A percentile compares a stretch with the other conserved stretches of the same genome.
These are phyloP conservation scores for Ceratobasidium sp. DNA, from an alignment of 1,284 basidiomycete genomes.

Conservation along the genomic window DNA sequence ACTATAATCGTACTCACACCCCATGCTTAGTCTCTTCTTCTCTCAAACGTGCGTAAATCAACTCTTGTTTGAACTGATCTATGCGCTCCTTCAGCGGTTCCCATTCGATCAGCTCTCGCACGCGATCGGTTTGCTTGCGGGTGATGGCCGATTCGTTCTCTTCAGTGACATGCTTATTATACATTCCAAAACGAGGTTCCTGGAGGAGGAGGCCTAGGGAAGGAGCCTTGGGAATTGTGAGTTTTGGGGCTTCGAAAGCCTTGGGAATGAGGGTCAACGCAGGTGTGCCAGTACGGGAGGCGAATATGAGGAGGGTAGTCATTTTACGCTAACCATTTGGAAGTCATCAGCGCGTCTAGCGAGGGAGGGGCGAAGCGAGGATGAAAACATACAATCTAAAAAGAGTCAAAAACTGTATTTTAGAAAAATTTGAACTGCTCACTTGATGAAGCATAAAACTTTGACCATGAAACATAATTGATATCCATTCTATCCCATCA, in stretches of 20 bases:
- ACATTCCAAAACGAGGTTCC: conserved; percentile 59
- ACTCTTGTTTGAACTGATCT: conserved; percentile 83
- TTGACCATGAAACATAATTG: conserved; percentile 94
- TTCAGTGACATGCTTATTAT: conserved; percentile 52
- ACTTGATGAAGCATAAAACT: conserved; percentile 99
- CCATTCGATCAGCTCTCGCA: conserved; percentile 76
- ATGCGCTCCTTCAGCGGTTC: conserved; percentile 74
- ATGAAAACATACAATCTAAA: conserved; percentile 62
- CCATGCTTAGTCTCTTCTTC: conserved; percentile 84
- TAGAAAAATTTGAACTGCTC: conserved; percentile 46
- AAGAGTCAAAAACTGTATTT: neutral
- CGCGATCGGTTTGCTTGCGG: conserved; percentile 66
- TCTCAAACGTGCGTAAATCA: conserved; percentile 89
- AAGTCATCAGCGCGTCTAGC: neutral
- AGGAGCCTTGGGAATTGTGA: conserved; percentile 96
- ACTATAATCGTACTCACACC: conserved; percentile 70
- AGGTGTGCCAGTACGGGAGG: conserved; percentile 82
- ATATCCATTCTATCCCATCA: conserved; percentile 95
- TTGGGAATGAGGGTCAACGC: conserved; percentile 54
- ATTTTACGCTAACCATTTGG: conserved; percentile 86
- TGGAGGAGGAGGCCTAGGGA: conserved; percentile 95
- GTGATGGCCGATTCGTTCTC: conserved; percentile 58
- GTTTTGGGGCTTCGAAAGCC: conserved; percentile 75
- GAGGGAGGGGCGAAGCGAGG: too few relatives aligned
- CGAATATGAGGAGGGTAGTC: conserved; percentile 89